phyloP scores from a whole-genome alignment of 108 stramenopile species.

The Discostella pseudostelligera region DNA sequence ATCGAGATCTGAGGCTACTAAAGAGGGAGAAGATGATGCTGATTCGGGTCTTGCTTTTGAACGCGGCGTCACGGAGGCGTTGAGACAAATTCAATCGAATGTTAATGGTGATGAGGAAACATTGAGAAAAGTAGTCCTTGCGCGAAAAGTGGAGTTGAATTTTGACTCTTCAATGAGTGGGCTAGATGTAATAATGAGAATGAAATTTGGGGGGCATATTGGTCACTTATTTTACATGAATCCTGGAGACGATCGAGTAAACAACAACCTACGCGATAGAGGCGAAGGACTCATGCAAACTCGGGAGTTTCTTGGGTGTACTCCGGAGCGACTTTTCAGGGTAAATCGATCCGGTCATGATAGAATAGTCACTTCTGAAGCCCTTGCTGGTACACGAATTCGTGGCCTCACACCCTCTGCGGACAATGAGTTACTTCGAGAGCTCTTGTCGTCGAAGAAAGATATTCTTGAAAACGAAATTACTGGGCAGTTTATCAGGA shows the following conservation, averaged over 20 bases:
- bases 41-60: conserved; percentile 69
- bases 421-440: conserved; percentile 63
- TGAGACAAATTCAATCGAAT: conserved; percentile 39
- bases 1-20: conserved; percentile 51
- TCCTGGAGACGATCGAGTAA: conserved; percentile 40
- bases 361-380: conserved; percentile 64
- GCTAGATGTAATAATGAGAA: conserved; percentile 63
- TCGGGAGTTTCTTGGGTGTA: conserved; percentile 77
- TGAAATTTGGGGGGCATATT: conserved; percentile 70
- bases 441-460: conserved; percentile 70
- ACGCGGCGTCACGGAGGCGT: conserved; percentile 57
- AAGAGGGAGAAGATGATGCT: conserved; percentile 18
- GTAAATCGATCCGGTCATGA: conserved; percentile 37
- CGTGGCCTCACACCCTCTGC: conserved; percentile 68
- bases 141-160: conserved; percentile 61
- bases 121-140: conserved; percentile 73
- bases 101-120: conserved; percentile 6
- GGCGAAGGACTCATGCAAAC: conserved; percentile 1
- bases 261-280: background rate
- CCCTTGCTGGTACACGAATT: conserved; percentile 82
- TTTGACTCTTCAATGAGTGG: conserved; percentile 50
- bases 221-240: conserved; percentile 76
- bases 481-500: conserved; percentile 67
- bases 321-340: conserved; percentile 81
- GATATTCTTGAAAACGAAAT: conserved; percentile 79